These are phyloP conservation scores for Aphanoascus verrucosus DNA, from an alignment of 2,329 filamentous ascomycete species.

Conservation along the genomic window DNA sequence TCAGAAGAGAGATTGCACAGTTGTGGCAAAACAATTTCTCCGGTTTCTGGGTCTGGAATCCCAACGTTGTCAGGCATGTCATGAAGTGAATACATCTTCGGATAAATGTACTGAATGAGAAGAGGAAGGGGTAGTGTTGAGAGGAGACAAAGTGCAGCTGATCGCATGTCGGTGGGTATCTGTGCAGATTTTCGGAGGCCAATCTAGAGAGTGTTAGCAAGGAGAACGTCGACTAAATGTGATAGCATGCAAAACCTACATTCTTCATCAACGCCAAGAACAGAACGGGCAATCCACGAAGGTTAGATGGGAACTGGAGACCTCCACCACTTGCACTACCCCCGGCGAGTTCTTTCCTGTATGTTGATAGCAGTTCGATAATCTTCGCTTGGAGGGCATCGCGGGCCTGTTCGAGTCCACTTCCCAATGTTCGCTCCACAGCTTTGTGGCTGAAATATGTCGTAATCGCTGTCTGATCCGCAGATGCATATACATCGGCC, in stretches of 20 bases:
- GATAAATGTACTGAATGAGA: conserved; percentile 86
- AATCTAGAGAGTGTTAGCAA: conserved; percentile 35
- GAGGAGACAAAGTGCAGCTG: conserved; percentile 83
- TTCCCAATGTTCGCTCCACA: conserved; percentile 77
- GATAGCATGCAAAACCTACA: conserved; percentile 42
- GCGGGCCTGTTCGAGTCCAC: conserved; percentile 77
- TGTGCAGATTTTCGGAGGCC: conserved; percentile 85
- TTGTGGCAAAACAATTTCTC: conserved; percentile 79
- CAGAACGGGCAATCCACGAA: conserved; percentile 75
- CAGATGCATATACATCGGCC: conserved; percentile 85
- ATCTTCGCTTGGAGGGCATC: conserved; percentile 87
- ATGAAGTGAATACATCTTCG: conserved; percentile 72
- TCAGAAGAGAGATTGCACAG: conserved; percentile 79
- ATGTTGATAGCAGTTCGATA: conserved; percentile 84
- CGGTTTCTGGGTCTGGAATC: conserved; percentile 70
- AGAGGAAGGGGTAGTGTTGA: conserved; percentile 86
- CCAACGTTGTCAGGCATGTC: conserved; percentile 96
- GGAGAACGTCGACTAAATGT: neutral
- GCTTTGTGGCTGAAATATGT: conserved; percentile 97
- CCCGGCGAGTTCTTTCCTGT: conserved; percentile 90
- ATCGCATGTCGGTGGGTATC: conserved; percentile 86
- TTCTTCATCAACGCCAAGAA: conserved; percentile 96
- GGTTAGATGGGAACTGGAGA: conserved; percentile 85
- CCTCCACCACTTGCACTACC: conserved; percentile 89
- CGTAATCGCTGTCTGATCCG: conserved; percentile 85